A percentile compares a stretch with the other conserved stretches of the same genome.
Evolutionary conservation across 805 yeast genomes (phyloP).

Genomic region (Isabelozyma rhagii): DNA sequence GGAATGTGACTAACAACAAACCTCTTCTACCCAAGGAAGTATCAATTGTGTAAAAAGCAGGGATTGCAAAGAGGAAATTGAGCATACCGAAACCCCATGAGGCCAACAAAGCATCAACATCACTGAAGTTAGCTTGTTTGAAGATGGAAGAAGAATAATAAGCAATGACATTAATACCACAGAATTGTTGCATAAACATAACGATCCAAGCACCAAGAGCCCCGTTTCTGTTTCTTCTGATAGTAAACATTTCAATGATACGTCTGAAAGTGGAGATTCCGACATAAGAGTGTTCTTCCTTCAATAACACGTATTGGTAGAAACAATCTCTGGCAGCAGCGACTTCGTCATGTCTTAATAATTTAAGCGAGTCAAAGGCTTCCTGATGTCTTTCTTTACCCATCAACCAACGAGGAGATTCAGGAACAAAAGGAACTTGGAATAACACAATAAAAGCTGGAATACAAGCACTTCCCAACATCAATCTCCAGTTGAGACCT

Average conservation of each 20-base stretch:
- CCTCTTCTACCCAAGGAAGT: conserved; percentile 64
- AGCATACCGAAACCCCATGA: conserved; percentile 86
- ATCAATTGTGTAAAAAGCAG: conserved; percentile 80
- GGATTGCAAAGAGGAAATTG: conserved; percentile 76
- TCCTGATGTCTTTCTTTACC: conserved; percentile 46
- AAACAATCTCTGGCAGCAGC: conserved; percentile 66
- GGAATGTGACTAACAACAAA: conserved; percentile 57
- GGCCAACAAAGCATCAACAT: conserved; percentile 64
- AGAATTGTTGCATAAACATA: conserved; percentile 89
- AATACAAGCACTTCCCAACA: conserved; percentile 61
- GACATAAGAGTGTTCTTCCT: conserved; percentile 57
- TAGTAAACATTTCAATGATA: conserved; percentile 56
- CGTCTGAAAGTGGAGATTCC: conserved; percentile 44
- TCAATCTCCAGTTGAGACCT: conserved; percentile 56
- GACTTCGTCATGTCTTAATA: conserved; percentile 44
- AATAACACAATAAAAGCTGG: conserved; percentile 53
- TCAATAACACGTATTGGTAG: conserved; percentile 53
- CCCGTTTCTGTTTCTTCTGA: conserved; percentile 82
- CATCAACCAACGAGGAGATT: conserved; percentile 70
- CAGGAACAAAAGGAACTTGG: conserved; percentile 57
- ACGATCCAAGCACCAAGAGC: conserved; percentile 76
- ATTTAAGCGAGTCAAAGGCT: conserved; percentile 47
- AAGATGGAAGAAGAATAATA: conserved; percentile 80
- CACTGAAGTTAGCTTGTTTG: conserved; percentile 60
- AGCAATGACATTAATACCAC: conserved; percentile 87